Percentiles rank a stretch among this genome's conserved stretches.
phyloP scores from a whole-genome alignment of 2,329 filamentous ascomycete genomes.

The Sporothrix inflata region DNA sequence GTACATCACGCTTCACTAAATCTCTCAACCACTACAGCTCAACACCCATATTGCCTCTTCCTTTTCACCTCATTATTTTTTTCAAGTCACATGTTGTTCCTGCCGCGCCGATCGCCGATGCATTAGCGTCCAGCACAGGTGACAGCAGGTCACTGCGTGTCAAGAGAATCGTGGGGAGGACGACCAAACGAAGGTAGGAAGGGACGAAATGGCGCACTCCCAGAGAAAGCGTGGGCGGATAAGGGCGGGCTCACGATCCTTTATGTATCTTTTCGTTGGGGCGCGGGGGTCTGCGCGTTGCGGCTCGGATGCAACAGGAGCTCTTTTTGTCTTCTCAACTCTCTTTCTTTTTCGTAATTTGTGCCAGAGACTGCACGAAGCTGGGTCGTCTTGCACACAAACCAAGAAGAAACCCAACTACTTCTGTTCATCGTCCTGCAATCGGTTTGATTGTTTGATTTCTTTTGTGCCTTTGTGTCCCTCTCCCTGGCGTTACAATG shows the following conservation, averaged over 20 bases:
- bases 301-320: slow-evolving; percentile 3
- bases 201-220: not conserved
- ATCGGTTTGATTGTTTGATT: too few species aligned
- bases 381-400: not conserved
- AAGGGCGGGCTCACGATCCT: not conserved
- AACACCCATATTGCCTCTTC: slow-evolving; percentile 24
- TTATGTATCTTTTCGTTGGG: not conserved
- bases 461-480: not conserved
- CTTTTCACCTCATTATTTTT: not conserved
- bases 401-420: too few species aligned
- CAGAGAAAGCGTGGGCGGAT: not conserved
- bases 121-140: slow-evolving; percentile 23
- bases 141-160: slow-evolving; percentile 17
- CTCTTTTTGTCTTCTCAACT: not conserved
- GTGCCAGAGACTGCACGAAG: not conserved
- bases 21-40: not conserved
- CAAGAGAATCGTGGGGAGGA: not conserved
- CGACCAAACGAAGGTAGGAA: not conserved
- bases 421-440: too few species aligned
- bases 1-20: not conserved
- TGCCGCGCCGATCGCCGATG: slow-evolving; percentile 27
- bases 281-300: not conserved
- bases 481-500: not conserved
- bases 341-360: not conserved
- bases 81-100: slow-evolving; percentile 23